These are phyloP conservation scores for Phenoliferia sp. DNA, from an alignment of 1,284 basidiomycete genomes.

Conservation along the genomic window DNA sequence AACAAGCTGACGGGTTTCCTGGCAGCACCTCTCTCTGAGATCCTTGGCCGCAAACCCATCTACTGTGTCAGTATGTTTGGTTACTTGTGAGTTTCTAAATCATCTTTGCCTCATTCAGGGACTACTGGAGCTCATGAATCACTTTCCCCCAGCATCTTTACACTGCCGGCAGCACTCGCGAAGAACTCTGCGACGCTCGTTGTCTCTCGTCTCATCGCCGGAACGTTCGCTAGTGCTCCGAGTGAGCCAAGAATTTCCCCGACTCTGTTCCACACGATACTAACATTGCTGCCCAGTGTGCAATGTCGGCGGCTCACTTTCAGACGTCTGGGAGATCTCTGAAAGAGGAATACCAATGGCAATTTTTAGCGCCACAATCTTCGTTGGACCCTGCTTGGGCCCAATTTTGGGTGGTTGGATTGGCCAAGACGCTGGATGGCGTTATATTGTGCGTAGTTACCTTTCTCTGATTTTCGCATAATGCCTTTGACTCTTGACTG, in stretches of 20 bases:
- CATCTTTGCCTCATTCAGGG: not conserved
- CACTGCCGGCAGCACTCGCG: conserved; percentile 62
- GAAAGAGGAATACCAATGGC: conserved; percentile 11
- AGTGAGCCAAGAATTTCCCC: not conserved
- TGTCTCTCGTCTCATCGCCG: conserved; percentile 65
- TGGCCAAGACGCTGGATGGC: not conserved
- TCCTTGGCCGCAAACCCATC: conserved; percentile 54
- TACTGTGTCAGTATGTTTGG: conserved; percentile 62
- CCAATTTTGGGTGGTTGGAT: not conserved
- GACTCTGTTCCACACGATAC: not conserved
- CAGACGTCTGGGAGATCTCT: conserved; percentile 39
- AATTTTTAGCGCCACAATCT: not conserved
- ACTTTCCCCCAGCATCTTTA: conserved; percentile 64
- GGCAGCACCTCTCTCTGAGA: conserved; percentile 70
- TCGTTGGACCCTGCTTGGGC: not conserved
- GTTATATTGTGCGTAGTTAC: not conserved
- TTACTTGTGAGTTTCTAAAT: not conserved
- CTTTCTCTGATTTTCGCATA: not conserved
- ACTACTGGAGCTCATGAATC: conserved; percentile 42
- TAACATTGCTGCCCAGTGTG: conserved; percentile 41
- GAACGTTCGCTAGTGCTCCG: conserved; percentile 43
- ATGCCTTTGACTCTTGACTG: not conserved
- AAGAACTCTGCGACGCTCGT: conserved; percentile 56
- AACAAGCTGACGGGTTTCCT: too few species aligned
- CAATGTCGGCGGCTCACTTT: conserved; percentile 48